Percentiles rank a stretch among this genome's conserved stretches.
These are phyloP conservation scores for Ophiostoma angusticollis DNA, from an alignment of 2,329 filamentous ascomycete species.

Conservation along the genomic window DNA sequence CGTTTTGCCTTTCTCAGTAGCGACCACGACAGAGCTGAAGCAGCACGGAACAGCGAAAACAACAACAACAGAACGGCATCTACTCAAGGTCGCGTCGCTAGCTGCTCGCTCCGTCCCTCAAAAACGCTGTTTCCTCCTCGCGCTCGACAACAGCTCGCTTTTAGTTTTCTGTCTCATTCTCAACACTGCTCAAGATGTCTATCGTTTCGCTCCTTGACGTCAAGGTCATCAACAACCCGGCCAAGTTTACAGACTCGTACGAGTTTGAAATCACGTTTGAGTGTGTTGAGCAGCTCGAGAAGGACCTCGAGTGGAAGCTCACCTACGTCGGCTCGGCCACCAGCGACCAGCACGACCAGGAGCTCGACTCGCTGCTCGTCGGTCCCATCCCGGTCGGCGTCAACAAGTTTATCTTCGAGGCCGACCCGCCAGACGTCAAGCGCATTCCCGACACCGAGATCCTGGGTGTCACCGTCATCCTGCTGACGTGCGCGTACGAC, in stretches of 20 bases:
- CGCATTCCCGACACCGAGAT: conserved; percentile 93
- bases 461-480: conserved; percentile 90
- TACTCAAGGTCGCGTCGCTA: too few relatives aligned
- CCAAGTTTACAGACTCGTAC: conserved; percentile 83
- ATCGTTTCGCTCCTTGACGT: conserved; percentile 93
- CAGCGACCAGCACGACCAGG: conserved; percentile 93
- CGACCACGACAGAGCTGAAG: too few relatives aligned
- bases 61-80: too few relatives aligned
- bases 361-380: conserved; percentile 91
- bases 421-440: conserved; percentile 77
- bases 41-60: too few relatives aligned
- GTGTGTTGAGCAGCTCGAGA: conserved; percentile 86
- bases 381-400: conserved; percentile 95
- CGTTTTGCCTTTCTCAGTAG: too few relatives aligned
- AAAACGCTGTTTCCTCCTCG: too few relatives aligned
- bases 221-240: conserved; percentile 93
- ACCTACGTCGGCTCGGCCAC: conserved; percentile 98
- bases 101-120: too few relatives aligned
- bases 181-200: conserved; percentile 53
- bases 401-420: conserved; percentile 98
- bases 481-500: conserved; percentile 93
- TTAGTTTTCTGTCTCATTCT: background rate
- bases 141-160: too few relatives aligned
- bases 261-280: conserved; percentile 99
- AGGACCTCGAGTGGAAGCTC: conserved; percentile 98